Conservation (phyloP, 1,284 basidiomycete species). For the Fomitopsis pinicola region DNA sequence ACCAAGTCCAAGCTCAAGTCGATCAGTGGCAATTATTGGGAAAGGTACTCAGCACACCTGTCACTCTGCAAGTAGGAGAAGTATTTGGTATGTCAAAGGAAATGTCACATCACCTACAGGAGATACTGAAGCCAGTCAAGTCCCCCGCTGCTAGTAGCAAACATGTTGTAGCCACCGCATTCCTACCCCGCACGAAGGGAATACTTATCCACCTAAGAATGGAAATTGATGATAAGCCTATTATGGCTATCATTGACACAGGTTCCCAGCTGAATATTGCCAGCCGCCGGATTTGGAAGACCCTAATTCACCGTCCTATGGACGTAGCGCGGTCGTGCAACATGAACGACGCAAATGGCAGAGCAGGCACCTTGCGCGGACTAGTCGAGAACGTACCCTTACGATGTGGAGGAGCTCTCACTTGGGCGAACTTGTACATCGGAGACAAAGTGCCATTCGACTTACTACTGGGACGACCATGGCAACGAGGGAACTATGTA, state of each 20-base stretch:
- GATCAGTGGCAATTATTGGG: neutral
- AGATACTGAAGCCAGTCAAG: neutral
- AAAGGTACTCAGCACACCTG: neutral
- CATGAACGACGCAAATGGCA: neutral
- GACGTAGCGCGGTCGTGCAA: neutral
- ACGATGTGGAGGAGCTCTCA: neutral
- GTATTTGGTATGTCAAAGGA: neutral
- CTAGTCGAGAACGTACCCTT: neutral
- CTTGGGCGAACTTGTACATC: neutral
- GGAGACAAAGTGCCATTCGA: neutral
- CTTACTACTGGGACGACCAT: neutral
- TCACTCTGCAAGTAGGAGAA: neutral
- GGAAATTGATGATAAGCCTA: neutral
- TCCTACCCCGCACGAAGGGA: neutral
- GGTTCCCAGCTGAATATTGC: neutral
- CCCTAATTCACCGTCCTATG: neutral
- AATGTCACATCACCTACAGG: neutral
- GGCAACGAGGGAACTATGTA: neutral
- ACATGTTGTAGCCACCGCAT: neutral
- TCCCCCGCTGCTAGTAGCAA: neutral
- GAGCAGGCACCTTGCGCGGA: neutral
- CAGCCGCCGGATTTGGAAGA: neutral
- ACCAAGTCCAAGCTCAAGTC: neutral
- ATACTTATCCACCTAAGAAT: neutral
- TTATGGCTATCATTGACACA: neutral